phyloP scores from a whole-genome alignment of 2,329 filamentous ascomycete species.

The Lanzia echinophila region DNA sequence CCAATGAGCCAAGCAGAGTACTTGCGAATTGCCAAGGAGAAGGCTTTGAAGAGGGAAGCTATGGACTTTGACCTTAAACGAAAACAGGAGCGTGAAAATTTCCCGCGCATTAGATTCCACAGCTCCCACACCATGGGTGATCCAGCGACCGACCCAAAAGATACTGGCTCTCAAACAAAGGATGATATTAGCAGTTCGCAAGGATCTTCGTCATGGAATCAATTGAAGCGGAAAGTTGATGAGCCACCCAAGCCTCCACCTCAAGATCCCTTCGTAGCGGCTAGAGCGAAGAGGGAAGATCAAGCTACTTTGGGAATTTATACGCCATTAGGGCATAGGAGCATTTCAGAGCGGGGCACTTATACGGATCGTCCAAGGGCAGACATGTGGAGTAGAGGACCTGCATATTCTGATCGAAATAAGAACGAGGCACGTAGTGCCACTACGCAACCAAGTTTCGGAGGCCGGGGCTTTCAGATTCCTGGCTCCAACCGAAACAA shows the following conservation, averaged over 20 bases:
- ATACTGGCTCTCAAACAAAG: not conserved
- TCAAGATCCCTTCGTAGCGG: constrained; percentile 15
- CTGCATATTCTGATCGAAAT: no score
- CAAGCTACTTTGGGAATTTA: constrained; percentile 20
- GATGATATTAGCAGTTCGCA: no score
- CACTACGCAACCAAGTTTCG: no score
- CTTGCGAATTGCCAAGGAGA: not conserved
- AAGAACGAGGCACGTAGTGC: no score
- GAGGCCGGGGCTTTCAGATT: no score
- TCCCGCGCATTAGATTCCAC: no score
- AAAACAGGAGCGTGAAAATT: no score
- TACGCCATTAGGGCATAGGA: constrained; percentile 16
- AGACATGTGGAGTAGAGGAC: not conserved
- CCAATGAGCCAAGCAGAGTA: constrained; percentile 3
- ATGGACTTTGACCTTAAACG: no score
- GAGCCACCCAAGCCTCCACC: not conserved
- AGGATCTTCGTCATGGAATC: constrained; percentile 11
- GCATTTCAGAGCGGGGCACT: not conserved
- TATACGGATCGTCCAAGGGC: not conserved
- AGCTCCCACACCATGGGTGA: constrained; percentile 9
- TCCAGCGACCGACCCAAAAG: not conserved
- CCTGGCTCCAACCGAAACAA: no score
- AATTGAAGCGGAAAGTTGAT: constrained; percentile 15
- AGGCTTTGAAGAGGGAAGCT: no score
- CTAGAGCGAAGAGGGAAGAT: constrained; percentile 23